Conservation (phyloP, 2,329 filamentous ascomycete genomes). For the Dactylellina cionopaga region DNA sequence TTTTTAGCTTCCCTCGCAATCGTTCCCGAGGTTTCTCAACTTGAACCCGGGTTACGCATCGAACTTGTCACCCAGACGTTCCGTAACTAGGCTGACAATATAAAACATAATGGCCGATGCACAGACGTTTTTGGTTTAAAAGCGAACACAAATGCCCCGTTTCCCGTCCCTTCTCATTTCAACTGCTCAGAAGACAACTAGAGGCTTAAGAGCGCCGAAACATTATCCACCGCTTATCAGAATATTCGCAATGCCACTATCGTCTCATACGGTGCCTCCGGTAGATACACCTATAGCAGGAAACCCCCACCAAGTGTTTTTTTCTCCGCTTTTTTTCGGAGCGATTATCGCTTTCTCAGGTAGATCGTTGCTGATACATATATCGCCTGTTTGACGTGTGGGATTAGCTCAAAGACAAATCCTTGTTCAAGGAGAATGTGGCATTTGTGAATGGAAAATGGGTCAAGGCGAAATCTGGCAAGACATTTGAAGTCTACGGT, state of each 20-base stretch:
- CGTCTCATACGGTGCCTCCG: constrained; percentile 43
- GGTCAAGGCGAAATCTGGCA: constrained; percentile 82
- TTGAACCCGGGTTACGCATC: background rate
- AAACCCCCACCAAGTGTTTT: constrained; percentile 18
- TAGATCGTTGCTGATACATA: constrained; percentile 24
- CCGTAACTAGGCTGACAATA: constrained; percentile 47
- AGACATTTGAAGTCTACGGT: constrained; percentile 89
- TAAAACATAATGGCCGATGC: constrained; percentile 46
- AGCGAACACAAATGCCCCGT: constrained; percentile 48
- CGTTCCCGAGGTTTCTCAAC: background rate
- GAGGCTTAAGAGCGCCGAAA: constrained; percentile 50
- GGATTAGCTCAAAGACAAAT: constrained; percentile 76
- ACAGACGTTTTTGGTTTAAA: constrained; percentile 48
- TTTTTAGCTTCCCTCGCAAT: constrained; percentile 1
- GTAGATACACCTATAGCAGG: constrained; percentile 28
- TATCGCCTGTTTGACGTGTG: constrained; percentile 41
- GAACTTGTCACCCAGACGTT: background rate
- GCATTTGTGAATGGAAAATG: constrained; percentile 88
- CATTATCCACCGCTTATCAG: constrained; percentile 47
- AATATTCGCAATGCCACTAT: constrained; percentile 50
- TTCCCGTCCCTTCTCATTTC: constrained; percentile 52
- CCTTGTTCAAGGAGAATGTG: constrained; percentile 80
- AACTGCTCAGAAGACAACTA: constrained; percentile 38
- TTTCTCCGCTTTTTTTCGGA: constrained; percentile 24
- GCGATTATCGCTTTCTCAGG: background rate